Evolutionary conservation across 1,284 basidiomycete species (phyloP), one percentile per base, ranked within the genome.

Genomic region (Trametes hirsuta): DNA sequence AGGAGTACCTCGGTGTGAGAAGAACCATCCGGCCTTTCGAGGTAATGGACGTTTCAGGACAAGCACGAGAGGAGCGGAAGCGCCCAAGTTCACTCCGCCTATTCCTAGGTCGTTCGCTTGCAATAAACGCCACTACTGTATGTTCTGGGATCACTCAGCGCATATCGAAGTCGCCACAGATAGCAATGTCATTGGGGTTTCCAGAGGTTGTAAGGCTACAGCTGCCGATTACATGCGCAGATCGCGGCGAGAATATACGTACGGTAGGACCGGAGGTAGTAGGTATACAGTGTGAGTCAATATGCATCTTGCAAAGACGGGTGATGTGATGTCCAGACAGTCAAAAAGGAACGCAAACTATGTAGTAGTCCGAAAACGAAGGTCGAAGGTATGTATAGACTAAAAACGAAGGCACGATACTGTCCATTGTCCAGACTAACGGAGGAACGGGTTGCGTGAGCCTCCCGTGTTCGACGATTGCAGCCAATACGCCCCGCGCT

Each of bases 371-470:
- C 61, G 56, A 30, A 30, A 30, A 30, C 30, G 30, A 63, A 63
- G 49, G 44, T 64, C 63, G 63, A 64, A 64, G 63, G 56, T 14
- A 47, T 22, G 37, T 35, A 58, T 49, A 25, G 41, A 51, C 30
- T 39, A 46, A 40, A 51, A 34, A 25, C 24, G 40, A 53, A 46
- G n/a, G 25, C 30, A 37, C 36, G 35, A 46, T 44, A 35, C 3
- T 42, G 46, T 48, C 55, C 54, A 22, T 11, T 18, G 25, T 11
- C 14, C 12, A 24, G 18, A 35, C 2, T 51, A 65, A 22, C 61
- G 58, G 4, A 65, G 63, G 69, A 78, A 78, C 5, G 77, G 76
- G 52, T 78, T 78, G 47, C 66, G 69, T 55, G 74, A 76, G 34
- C 44, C 69, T 2, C 76, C 76, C 11, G 76, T 77, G 53, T 71